A percentile compares a stretch with the other conserved stretches of the same genome.
Evolutionary conservation across 345 rosid genomes (phyloP).

Genomic region (Eucalyptus pauciflora): DNA sequence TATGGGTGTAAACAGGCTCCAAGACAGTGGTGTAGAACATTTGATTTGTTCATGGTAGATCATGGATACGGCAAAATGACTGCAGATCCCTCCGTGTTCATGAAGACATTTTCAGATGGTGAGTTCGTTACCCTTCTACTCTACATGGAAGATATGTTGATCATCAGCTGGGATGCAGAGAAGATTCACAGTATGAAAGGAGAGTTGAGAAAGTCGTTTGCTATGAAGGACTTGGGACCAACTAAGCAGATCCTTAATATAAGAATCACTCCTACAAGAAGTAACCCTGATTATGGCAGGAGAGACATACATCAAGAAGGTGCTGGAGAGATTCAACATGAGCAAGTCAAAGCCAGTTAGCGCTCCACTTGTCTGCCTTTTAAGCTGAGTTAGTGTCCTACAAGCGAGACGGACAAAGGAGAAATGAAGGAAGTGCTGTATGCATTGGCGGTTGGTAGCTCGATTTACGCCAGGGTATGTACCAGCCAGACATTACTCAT

Average conservation of each 20-base stretch:
- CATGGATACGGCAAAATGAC: background rate
- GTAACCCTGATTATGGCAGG: background rate
- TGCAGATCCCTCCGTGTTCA: background rate
- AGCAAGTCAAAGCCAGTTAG: background rate
- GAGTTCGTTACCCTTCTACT: background rate
- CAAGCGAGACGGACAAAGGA: background rate
- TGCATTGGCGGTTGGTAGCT: background rate
- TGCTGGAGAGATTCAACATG: background rate
- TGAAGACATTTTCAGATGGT: background rate
- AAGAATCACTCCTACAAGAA: background rate
- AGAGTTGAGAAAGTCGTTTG: background rate
- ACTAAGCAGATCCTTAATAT: background rate
- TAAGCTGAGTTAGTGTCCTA: background rate
- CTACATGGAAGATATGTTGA: background rate
- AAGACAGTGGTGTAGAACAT: background rate
- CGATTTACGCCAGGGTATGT: background rate
- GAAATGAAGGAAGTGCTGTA: background rate
- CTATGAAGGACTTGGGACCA: background rate
- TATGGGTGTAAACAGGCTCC: background rate
- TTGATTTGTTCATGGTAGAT: background rate
- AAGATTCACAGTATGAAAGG: background rate
- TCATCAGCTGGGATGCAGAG: background rate
- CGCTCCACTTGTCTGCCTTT: background rate
- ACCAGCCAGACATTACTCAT: background rate
- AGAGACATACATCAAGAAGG: background rate